These are phyloP conservation scores for Metschnikowia lochheadii DNA, from an alignment of 805 yeast species.

Conservation along the genomic window DNA sequence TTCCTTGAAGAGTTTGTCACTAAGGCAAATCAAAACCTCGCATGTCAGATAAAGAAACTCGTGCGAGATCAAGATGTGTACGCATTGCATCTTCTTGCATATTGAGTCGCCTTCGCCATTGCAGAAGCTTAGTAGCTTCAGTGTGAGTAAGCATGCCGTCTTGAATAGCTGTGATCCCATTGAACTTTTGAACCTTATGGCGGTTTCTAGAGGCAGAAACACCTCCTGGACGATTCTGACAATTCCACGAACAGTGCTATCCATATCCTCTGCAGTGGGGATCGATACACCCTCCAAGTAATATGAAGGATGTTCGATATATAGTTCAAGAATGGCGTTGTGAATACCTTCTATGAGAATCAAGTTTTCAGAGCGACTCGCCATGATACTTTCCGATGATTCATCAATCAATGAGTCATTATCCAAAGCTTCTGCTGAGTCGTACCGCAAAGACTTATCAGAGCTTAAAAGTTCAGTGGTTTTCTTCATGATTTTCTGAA, in stretches of 20 bases:
- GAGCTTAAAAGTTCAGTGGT: conserved; percentile 1
- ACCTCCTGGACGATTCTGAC: conserved; percentile 23
- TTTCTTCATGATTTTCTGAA: conserved; percentile 16
- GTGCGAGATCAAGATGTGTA: conserved; percentile 24
- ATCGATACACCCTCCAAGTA: neutral
- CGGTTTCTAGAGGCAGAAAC: conserved; percentile 24
- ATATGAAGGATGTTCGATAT: neutral
- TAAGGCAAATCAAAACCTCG: conserved; percentile 31
- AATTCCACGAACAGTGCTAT: conserved; percentile 7
- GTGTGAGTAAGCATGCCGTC: conserved; percentile 32
- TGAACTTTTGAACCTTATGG: conserved; percentile 18
- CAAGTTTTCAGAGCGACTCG: neutral
- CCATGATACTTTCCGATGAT: neutral
- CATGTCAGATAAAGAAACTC: conserved; percentile 30
- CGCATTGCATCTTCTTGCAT: conserved; percentile 9
- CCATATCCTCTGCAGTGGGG: neutral
- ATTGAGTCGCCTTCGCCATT: conserved; percentile 8
- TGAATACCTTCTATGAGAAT: neutral
- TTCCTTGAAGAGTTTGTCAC: conserved; percentile 35
- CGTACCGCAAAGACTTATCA: neutral
- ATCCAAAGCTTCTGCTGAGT: neutral
- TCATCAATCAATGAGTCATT: neutral
- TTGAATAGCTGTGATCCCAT: conserved; percentile 21
- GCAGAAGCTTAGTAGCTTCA: conserved; percentile 24
- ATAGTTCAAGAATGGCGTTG: conserved; percentile 1